Evolutionary conservation across 2,329 filamentous ascomycete genomes (phyloP), one percentile per base, ranked within the genome.

Genomic region (Lasiodiplodia sp.): DNA sequence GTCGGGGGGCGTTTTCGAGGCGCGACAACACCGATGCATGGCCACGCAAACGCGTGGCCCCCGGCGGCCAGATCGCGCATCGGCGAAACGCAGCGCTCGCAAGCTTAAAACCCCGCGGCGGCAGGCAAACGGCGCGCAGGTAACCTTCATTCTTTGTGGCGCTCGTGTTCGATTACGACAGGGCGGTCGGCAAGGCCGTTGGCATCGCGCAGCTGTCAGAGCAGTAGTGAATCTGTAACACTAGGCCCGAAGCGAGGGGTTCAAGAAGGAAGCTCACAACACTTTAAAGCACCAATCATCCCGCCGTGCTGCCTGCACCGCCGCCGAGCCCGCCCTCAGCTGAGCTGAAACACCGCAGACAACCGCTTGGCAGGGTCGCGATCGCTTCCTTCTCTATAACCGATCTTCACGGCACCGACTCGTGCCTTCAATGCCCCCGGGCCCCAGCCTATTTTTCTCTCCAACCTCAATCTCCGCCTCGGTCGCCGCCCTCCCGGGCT

Each of bases 111-210:
- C 23, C 58, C 60, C 28, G 44, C 60, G 28, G 28, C 44, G 60
- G 60, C 57, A n/a, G 57, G 23, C 21, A 47, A 62, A 62, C 58
- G 40, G 58, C 58, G 57, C 25, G 21, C 44, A 21, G 44, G 44
- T 21, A 47, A 21, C 44, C 44, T 12, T 47, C 44, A 44, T 44
- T 16, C 38, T 38, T 14, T 23, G 44, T 18, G 34, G n/a, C 34
- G 58, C 58, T 64, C 60, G 60, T 64, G 60, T 64, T 64, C 60
- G 60, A 63, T 63, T 52, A 64, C 51, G 16, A 49, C 60, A 64
- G 44, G 60, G 60, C 47, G 12, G 16, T 64, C 60, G 60, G 44
- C 44, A 64, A 64, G 44, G 47, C 49, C 58, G 40, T 40, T 25
- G 40, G 23, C 23, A 23, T 58, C 37, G 37, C 56, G 56, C 37